These are phyloP conservation scores for Vitis labrusca DNA, from an alignment of 164 flowering plant genomes.

Conservation along the genomic window DNA sequence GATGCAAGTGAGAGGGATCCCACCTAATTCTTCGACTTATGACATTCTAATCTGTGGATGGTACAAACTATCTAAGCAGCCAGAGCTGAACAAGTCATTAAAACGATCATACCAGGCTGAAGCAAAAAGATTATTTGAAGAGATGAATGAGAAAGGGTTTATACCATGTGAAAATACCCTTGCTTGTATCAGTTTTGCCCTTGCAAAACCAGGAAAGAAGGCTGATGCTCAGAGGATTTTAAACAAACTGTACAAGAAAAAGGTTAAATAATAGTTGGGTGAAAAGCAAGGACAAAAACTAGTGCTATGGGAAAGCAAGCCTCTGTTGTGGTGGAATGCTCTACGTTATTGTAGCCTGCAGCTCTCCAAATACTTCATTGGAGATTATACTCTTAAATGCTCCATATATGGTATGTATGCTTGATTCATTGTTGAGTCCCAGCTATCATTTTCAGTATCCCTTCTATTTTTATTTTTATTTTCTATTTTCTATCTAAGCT, in stretches of 20 bases:
- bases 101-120: slow-evolving; percentile 40
- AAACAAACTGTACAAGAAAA: slow-evolving; percentile 31
- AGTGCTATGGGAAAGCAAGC: no score
- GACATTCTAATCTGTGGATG: slow-evolving; percentile 84
- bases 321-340: no score
- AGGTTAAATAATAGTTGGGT: slow-evolving; percentile 4
- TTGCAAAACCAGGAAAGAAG: slow-evolving; percentile 53
- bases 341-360: no score
- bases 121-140: slow-evolving; percentile 55
- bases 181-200: slow-evolving; percentile 36
- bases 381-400: no score
- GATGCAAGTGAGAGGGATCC: slow-evolving; percentile 69
- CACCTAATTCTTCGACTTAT: slow-evolving; percentile 75
- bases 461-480: no score
- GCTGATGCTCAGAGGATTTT: slow-evolving; percentile 38
- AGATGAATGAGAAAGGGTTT: slow-evolving; percentile 64
- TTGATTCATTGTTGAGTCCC: no score
- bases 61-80: slow-evolving; percentile 54
- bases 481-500: no score
- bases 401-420: no score
- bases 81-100: slow-evolving; percentile 33
- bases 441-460: no score
- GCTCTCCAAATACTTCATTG: no score
- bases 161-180: slow-evolving; percentile 53
- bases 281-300: background rate